A percentile compares a stretch with the other conserved stretches of the same genome.
phyloP scores from a whole-genome alignment of 805 yeast genomes.

The Clavispora vitiphila region DNA sequence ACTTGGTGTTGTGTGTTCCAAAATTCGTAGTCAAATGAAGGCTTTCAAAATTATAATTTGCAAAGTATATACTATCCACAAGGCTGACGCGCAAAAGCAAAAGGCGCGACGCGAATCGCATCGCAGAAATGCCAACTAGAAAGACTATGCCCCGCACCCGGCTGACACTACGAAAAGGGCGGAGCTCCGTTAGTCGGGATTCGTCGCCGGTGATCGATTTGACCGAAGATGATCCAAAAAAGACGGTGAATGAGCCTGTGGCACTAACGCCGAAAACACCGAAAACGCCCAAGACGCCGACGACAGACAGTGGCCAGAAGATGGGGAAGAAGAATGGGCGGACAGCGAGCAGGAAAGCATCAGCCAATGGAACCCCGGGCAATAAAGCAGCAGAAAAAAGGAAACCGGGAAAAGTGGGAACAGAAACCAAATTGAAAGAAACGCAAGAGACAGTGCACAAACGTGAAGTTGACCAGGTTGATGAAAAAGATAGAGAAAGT shows the following conservation, averaged over 20 bases:
- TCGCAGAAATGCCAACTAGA: not conserved
- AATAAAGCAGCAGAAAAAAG: no score
- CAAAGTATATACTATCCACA: no score
- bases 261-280: not conserved
- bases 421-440: no score
- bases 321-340: no score
- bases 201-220: slow-evolving; percentile 14
- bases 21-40: no score
- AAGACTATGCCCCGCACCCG: not conserved
- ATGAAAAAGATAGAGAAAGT: no score
- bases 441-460: not conserved
- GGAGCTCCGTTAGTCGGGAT: not conserved
- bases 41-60: no score
- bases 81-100: not conserved
- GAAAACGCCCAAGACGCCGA: not conserved
- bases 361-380: no score
- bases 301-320: not conserved
- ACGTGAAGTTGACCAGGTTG: no score
- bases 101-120: slow-evolving; percentile 1
- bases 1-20: no score
- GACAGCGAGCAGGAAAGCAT: no score
- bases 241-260: not conserved
- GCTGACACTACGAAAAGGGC: not conserved
- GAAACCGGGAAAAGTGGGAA: no score
- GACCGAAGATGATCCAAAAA: slow-evolving; percentile 3